Percentiles rank a stretch among this genome's conserved stretches.
phyloP scores from a whole-genome alignment of 345 rosid genomes.

The Lepidium africanum region DNA sequence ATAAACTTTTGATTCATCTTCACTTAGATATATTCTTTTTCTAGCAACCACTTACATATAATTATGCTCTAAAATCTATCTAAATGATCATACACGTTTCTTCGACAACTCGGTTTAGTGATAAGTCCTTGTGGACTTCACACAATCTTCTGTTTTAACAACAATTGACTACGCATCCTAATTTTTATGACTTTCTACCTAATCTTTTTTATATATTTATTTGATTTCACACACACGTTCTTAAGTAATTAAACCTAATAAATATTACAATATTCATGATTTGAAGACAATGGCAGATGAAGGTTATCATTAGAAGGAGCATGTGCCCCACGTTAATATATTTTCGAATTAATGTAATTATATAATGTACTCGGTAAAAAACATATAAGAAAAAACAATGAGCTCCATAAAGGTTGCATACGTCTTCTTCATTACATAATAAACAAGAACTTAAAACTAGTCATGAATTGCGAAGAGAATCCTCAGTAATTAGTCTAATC shows the following conservation, averaged over 20 bases:
- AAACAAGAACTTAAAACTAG: no score
- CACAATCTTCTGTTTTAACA: conserved; percentile 10
- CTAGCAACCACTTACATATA: conserved; percentile 15
- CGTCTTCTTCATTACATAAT: no score
- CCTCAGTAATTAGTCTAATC: no score
- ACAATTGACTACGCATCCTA: conserved; percentile 14
- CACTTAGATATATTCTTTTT: neutral
- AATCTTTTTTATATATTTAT: neutral
- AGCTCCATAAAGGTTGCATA: no score
- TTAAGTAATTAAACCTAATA: neutral
- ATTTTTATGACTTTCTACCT: neutral
- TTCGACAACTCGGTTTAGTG: conserved; percentile 18
- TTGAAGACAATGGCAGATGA: neutral
- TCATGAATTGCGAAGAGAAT: no score
- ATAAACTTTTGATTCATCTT: conserved; percentile 2
- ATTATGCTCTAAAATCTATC: neutral
- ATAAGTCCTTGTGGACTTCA: conserved; percentile 19
- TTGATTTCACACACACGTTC: no score
- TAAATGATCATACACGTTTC: conserved; percentile 18
- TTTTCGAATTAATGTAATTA: no score
- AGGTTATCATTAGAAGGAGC: no score
- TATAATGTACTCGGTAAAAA: no score
- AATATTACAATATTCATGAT: neutral
- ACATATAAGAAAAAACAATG: no score
- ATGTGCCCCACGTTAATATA: no score